Percentiles rank a stretch among this genome's conserved stretches.
These are phyloP conservation scores for barrel medic (Medicago truncatula) DNA, from an alignment of 306 rosid species.

Conservation along the genomic window DNA sequence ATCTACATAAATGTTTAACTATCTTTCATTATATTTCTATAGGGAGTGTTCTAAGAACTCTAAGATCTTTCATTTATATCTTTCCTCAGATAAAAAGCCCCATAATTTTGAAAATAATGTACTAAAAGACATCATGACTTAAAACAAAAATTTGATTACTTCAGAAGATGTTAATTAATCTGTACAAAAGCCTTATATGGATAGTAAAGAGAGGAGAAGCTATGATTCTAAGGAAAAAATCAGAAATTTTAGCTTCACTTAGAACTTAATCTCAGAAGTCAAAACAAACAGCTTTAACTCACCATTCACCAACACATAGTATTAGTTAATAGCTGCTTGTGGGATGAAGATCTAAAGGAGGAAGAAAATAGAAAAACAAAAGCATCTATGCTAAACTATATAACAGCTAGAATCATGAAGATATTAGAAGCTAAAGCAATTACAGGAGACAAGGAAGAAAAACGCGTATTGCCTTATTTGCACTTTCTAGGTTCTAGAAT, in stretches of 20 bases:
- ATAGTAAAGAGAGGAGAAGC: background rate
- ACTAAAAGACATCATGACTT: background rate
- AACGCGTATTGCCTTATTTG: background rate
- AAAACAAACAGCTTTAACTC: background rate
- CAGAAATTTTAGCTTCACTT: background rate
- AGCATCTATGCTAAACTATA: background rate
- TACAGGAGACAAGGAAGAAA: background rate
- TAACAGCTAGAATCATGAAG: background rate
- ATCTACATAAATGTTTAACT: background rate
- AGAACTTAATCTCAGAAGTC: background rate
- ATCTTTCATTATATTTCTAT: no score
- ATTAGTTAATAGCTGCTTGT: background rate
- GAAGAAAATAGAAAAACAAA: background rate
- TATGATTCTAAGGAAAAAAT: background rate
- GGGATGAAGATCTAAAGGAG: background rate
- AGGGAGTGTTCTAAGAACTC: no score
- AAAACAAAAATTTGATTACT: background rate
- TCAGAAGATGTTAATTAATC: background rate
- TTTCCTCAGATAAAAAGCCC: no score
- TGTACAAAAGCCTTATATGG: background rate
- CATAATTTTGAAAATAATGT: background rate
- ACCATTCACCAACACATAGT: background rate
- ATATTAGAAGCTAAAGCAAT: constrained; percentile 3
- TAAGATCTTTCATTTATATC: no score
- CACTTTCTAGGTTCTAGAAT: constrained; percentile 12